Evolutionary conservation across 1,284 basidiomycete genomes (phyloP).

Genomic region (Acaromyces ingoldii): DNA sequence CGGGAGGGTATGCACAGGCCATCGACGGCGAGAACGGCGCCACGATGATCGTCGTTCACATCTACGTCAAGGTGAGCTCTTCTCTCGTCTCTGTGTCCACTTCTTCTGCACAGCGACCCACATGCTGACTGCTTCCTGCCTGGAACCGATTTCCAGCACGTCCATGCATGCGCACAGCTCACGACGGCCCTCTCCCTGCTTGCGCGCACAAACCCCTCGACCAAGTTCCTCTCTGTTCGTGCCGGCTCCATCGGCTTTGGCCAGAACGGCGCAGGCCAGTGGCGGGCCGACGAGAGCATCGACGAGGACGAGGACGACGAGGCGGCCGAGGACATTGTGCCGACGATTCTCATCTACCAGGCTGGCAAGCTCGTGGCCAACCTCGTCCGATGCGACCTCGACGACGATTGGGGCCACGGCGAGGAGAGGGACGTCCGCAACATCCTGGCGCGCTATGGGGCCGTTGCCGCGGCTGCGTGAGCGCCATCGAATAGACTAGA

Average conservation of each 20-base stretch:
- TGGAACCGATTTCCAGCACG: constrained; percentile 14
- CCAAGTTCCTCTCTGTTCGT: constrained; percentile 40
- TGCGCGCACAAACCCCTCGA: constrained; percentile 28
- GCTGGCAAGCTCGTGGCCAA: constrained; percentile 33
- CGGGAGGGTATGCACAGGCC: constrained; percentile 29
- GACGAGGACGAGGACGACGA: constrained; percentile 29
- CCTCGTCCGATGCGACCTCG: constrained; percentile 36
- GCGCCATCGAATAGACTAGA: no score
- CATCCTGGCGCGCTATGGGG: constrained; percentile 18
- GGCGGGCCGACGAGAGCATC: background rate
- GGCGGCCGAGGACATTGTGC: constrained; percentile 23
- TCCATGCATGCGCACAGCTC: constrained; percentile 28
- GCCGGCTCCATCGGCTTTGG: constrained; percentile 39
- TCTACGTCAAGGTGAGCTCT: constrained; percentile 33
- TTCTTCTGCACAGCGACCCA: no score
- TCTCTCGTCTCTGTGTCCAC: no score
- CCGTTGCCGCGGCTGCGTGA: no score
- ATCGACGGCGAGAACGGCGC: constrained; percentile 28
- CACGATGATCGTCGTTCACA: constrained; percentile 35
- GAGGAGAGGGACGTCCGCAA: constrained; percentile 25
- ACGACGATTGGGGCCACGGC: constrained; percentile 24
- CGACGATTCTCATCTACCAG: constrained; percentile 38
- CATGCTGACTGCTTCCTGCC: background rate
- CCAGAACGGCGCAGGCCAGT: background rate
- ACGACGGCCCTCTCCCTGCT: constrained; percentile 25